phyloP scores from a whole-genome alignment of 179 eudicot species.

The Patellifolia procumbens region DNA sequence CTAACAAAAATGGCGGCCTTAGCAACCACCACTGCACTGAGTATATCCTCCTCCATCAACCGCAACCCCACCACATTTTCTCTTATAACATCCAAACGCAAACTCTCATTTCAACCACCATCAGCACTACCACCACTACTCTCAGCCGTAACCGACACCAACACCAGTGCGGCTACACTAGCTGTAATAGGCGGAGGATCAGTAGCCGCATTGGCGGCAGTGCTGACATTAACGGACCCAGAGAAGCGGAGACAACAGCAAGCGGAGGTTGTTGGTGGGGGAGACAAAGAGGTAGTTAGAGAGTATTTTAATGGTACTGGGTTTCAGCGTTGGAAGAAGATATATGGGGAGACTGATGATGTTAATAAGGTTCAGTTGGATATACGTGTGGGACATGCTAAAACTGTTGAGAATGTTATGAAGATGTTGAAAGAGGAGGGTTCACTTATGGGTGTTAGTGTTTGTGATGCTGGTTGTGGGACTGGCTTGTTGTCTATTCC shows the following conservation, averaged over 20 bases:
- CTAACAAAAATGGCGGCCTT: conserved; percentile 25
- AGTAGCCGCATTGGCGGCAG: conserved; percentile 71
- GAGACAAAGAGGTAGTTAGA: conserved; percentile 90
- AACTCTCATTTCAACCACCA: conserved; percentile 8
- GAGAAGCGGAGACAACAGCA: conserved; percentile 80
- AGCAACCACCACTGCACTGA: conserved; percentile 24
- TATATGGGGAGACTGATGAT: conserved; percentile 85
- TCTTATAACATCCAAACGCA: background rate
- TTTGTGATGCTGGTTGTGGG: conserved; percentile 98
- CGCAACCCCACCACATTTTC: conserved; percentile 21
- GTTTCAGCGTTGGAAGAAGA: conserved; percentile 90
- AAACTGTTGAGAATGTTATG: conserved; percentile 82
- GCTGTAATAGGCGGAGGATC: conserved; percentile 74
- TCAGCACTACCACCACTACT: conserved; percentile 54
- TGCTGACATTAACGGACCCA: conserved; percentile 69
- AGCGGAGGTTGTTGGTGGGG: conserved; percentile 92
- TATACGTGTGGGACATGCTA: conserved; percentile 80
- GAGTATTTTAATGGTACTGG: conserved; percentile 90
- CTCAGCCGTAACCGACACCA: conserved; percentile 37
- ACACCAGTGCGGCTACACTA: conserved; percentile 45
- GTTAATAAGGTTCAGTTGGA: conserved; percentile 84
- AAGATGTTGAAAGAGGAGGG: conserved; percentile 77
- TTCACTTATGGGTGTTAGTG: conserved; percentile 55
- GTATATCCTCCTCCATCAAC: conserved; percentile 19
- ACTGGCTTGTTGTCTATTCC: conserved; percentile 84